Conservation (phyloP, 345 rosid species). For the Eucalyptus sideroxylon region DNA sequence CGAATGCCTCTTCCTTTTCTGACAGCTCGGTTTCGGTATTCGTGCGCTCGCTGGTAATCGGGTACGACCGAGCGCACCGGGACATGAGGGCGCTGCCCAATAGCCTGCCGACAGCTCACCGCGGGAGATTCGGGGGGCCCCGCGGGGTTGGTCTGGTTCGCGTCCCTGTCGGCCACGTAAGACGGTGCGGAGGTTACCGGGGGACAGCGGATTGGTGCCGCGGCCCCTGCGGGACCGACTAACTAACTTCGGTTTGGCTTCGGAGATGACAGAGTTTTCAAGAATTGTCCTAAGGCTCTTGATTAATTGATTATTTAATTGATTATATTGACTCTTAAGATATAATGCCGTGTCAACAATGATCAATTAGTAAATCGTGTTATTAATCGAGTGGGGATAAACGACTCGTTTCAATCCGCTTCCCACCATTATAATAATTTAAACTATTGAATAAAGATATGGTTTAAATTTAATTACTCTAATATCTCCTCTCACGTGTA, state of each 20-base stretch:
- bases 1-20: neutral
- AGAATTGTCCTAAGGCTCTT: neutral
- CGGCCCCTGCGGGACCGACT: neutral
- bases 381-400: neutral
- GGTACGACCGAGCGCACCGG: neutral
- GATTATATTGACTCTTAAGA: neutral
- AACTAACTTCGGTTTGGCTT: neutral
- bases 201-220: neutral
- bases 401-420: neutral
- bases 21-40: neutral
- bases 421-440: neutral
- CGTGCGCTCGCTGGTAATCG: neutral
- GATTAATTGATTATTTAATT: neutral
- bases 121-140: too few species aligned
- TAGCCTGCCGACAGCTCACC: neutral
- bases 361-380: neutral
- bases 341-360: neutral
- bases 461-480: fast-evolving
- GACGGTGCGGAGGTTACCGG: neutral
- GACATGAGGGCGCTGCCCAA: fast-evolving
- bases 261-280: neutral
- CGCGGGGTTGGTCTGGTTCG: neutral
- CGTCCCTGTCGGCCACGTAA: neutral
- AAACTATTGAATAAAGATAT: fast-evolving
- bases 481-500: fast-evolving